A percentile compares a stretch with the other conserved stretches of the same genome.
Conservation (phyloP, 306 rosid species). For the Fagus sylvatica region DNA sequence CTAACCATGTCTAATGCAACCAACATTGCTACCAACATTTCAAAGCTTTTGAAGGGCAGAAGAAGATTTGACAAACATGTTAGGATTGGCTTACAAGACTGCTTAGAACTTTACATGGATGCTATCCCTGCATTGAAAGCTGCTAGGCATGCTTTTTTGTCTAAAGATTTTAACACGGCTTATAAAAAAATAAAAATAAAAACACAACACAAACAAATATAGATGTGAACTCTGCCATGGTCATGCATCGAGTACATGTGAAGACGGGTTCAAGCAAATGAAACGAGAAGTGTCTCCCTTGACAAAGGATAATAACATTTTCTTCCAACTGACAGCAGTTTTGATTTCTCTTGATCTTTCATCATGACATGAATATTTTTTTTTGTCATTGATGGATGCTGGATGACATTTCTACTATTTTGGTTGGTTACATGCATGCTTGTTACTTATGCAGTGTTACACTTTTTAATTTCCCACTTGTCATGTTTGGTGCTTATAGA, state of each 20-base stretch:
- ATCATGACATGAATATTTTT: too few species aligned
- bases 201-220: too few species aligned
- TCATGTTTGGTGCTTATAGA: too few species aligned
- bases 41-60: constrained; percentile 30
- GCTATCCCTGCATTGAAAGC: constrained; percentile 18
- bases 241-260: constrained; percentile 54
- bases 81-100: constrained; percentile 40
- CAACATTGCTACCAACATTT: constrained; percentile 33
- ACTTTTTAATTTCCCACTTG: too few species aligned
- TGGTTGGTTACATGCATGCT: too few species aligned
- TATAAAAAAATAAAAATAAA: too few species aligned
- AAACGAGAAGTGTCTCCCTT: constrained; percentile 50
- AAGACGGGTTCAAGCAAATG: constrained; percentile 62
- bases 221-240: constrained; percentile 46
- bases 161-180: constrained; percentile 25
- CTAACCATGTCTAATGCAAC: constrained; percentile 53
- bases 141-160: constrained; percentile 10
- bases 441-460: too few species aligned
- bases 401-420: neutral
- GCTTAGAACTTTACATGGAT: constrained; percentile 39
- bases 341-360: constrained; percentile 63
- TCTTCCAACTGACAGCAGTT: constrained; percentile 39
- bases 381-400: neutral
- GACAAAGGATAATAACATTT: constrained; percentile 35
- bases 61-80: constrained; percentile 3